Conservation (phyloP, 2,329 filamentous ascomycete genomes). For the Gnomoniopsis sp. region DNA sequence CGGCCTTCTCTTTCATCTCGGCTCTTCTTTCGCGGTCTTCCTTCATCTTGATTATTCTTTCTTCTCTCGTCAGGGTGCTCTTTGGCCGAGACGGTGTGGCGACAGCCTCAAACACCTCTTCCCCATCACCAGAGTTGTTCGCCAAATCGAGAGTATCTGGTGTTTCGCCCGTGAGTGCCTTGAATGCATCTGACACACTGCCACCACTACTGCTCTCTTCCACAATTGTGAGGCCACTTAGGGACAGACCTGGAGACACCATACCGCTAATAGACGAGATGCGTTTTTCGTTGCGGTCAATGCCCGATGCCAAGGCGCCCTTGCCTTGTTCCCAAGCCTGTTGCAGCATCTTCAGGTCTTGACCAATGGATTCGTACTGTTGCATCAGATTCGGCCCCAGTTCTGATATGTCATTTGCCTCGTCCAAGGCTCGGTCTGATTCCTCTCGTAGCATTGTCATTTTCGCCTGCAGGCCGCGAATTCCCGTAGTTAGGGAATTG, state of each 20-base stretch:
- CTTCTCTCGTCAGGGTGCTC: constrained; percentile 74
- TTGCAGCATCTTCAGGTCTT: constrained; percentile 76
- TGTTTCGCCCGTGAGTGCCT: constrained; percentile 71
- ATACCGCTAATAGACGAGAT: constrained; percentile 59
- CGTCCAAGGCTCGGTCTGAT: constrained; percentile 74
- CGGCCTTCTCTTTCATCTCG: constrained; percentile 66
- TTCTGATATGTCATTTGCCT: constrained; percentile 68
- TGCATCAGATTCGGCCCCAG: constrained; percentile 75
- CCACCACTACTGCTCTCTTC: constrained; percentile 40
- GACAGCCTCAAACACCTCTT: constrained; percentile 89
- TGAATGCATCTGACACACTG: constrained; percentile 59
- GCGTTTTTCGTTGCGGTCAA: constrained; percentile 75
- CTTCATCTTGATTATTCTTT: constrained; percentile 82
- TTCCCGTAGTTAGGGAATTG: constrained; percentile 82
- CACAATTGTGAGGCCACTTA: constrained; percentile 65
- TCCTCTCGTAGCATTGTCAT: constrained; percentile 89
- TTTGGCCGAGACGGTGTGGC: constrained; percentile 69
- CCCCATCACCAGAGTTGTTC: constrained; percentile 54
- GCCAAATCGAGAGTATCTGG: constrained; percentile 47
- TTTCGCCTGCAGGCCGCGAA: constrained; percentile 89
- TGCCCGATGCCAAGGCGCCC: constrained; percentile 74
- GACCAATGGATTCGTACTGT: constrained; percentile 93
- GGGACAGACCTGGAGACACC: constrained; percentile 57
- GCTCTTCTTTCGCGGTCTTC: constrained; percentile 79
- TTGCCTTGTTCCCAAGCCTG: constrained; percentile 87